phyloP scores from a whole-genome alignment of 495 filamentous ascomycete genomes.

The Trichoderma erinaceum region DNA sequence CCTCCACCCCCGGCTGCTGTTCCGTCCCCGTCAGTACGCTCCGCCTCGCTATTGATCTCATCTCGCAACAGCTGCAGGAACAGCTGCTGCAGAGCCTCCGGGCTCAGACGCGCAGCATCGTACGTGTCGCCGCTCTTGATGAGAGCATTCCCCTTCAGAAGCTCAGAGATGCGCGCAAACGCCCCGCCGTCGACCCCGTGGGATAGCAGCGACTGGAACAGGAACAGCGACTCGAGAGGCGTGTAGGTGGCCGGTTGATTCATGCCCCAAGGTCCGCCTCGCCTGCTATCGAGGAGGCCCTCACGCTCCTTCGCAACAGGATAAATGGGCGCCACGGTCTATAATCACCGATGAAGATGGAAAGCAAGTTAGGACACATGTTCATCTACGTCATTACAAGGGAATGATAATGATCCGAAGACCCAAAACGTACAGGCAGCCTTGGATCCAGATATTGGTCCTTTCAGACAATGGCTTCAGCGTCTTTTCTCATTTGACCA shows the following conservation, averaged over 20 bases:
- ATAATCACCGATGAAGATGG: not conserved
- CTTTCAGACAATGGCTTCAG: not conserved
- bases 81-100: constrained; percentile 70
- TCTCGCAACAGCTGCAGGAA: constrained; percentile 73
- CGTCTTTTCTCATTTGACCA: constrained; percentile 3
- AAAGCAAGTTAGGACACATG: not conserved
- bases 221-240: constrained; percentile 78
- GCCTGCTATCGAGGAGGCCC: constrained; percentile 50
- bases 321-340: constrained; percentile 49
- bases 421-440: constrained; percentile 9
- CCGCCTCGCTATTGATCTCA: constrained; percentile 47
- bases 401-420: not conserved
- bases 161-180: constrained; percentile 67
- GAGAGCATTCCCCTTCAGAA: constrained; percentile 62
- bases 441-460: not conserved
- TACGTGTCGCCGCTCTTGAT: constrained; percentile 62
- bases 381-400: constrained; percentile 5
- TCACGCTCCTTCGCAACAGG: constrained; percentile 38
- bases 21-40: constrained; percentile 21
- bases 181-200: constrained; percentile 57
- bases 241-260: constrained; percentile 61
- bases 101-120: constrained; percentile 65
- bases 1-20: not conserved
- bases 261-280: constrained; percentile 51
- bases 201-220: constrained; percentile 76